Percentiles rank a stretch among this genome's conserved stretches.
Evolutionary conservation across 2,329 filamentous ascomycete genomes (phyloP).

Genomic region (Alternaria hordeiaustralica): DNA sequence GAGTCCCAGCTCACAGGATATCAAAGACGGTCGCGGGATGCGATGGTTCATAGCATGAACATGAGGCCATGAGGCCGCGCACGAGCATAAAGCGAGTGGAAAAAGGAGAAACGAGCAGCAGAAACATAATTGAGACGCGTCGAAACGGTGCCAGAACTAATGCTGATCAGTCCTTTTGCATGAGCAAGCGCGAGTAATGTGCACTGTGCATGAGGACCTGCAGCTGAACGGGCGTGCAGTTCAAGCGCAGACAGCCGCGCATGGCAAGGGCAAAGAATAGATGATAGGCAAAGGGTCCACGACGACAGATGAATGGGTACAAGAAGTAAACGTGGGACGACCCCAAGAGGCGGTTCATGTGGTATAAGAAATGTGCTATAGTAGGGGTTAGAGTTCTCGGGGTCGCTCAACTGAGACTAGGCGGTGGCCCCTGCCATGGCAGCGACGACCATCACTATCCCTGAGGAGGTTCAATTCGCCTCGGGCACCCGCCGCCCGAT

Average conservation of each 20-base stretch:
- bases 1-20: background rate
- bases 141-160: background rate
- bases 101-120: background rate
- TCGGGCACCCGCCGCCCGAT: conserved; percentile 4
- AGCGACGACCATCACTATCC: conserved; percentile 4
- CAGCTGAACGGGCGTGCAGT: background rate
- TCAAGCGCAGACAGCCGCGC: background rate
- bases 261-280: background rate
- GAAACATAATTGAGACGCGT: background rate
- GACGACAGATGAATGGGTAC: background rate
- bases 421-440: conserved; percentile 3
- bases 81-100: background rate
- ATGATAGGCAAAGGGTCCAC: background rate
- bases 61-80: background rate
- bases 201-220: conserved; percentile 4
- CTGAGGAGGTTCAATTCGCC: conserved; percentile 9
- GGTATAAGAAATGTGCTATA: background rate
- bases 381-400: conserved; percentile 3
- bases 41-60: background rate
- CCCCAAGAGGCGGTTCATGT: background rate
- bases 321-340: background rate
- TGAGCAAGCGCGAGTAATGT: conserved; percentile 1
- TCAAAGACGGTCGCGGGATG: background rate
- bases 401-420: conserved; percentile 2
- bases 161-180: background rate